Percentiles rank a stretch among this genome's conserved stretches.
phyloP scores from a whole-genome alignment of 768 basidiomycete species.

The Lepiota subincarnata region DNA sequence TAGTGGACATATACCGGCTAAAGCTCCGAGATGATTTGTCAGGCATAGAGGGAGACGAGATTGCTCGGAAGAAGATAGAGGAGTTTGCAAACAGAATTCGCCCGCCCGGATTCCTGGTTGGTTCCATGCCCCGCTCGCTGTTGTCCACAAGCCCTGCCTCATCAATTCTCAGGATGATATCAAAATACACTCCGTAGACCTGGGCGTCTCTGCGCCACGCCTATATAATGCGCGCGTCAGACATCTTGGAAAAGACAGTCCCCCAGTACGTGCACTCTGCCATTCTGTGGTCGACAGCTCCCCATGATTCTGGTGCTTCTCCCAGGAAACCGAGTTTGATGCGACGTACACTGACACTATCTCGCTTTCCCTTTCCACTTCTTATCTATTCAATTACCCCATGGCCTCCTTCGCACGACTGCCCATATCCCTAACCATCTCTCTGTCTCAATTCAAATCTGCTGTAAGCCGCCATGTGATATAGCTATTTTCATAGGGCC shows the following conservation, averaged over 20 bases:
- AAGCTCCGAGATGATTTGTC: slow-evolving; percentile 68
- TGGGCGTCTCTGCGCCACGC: slow-evolving; percentile 77
- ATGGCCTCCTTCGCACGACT: slow-evolving; percentile 78
- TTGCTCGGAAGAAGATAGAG: slow-evolving; percentile 76
- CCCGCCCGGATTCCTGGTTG: slow-evolving; percentile 64
- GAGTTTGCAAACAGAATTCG: slow-evolving; percentile 75
- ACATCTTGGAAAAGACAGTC: slow-evolving; percentile 14
- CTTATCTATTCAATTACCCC: slow-evolving; percentile 81
- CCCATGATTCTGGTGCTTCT: slow-evolving; percentile 8
- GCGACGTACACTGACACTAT: slow-evolving; percentile 80
- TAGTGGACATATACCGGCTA: slow-evolving; percentile 69
- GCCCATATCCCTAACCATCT: slow-evolving; percentile 77
- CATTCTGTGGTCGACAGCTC: neutral
- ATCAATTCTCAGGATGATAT: slow-evolving; percentile 65
- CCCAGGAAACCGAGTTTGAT: slow-evolving; percentile 82
- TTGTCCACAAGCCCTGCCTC: neutral
- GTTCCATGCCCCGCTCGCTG: slow-evolving; percentile 18
- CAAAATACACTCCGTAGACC: slow-evolving; percentile 76
- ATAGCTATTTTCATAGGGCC: neutral
- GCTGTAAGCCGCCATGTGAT: slow-evolving; percentile 37
- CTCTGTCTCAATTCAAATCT: slow-evolving; percentile 69
- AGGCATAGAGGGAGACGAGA: slow-evolving; percentile 77
- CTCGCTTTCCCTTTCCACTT: slow-evolving; percentile 80
- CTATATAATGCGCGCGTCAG: slow-evolving; percentile 64
- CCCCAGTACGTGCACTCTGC: slow-evolving; percentile 16